Percentiles rank a stretch among this genome's conserved stretches.
phyloP scores from a whole-genome alignment of 2,329 filamentous ascomycete species.

The Cytospora chrysosperma region DNA sequence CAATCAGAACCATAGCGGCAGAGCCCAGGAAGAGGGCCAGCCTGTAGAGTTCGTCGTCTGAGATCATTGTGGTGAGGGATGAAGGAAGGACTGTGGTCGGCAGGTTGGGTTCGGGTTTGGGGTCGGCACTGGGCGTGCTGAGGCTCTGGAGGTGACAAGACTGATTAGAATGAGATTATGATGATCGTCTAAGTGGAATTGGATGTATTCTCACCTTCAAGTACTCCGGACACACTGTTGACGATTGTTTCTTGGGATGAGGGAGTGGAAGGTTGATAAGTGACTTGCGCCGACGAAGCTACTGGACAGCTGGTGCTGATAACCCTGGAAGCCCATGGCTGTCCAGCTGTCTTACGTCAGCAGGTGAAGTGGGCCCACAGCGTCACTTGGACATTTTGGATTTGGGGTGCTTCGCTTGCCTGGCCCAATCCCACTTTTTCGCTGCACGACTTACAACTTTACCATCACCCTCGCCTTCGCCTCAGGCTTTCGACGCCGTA shows the following conservation, averaged over 20 bases:
- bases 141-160: constrained; percentile 6
- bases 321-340: neutral
- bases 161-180: neutral
- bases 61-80: constrained; percentile 76
- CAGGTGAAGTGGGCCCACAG: constrained; percentile 4
- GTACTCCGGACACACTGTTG: neutral
- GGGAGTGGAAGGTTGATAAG: constrained; percentile 3
- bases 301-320: constrained; percentile 8
- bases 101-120: neutral
- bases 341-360: constrained; percentile 12
- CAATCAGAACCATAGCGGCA: constrained; percentile 85
- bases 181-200: neutral
- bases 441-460: constrained; percentile 16
- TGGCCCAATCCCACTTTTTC: constrained; percentile 16
- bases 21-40: constrained; percentile 92
- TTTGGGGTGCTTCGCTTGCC: constrained; percentile 4
- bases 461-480: neutral
- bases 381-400: constrained; percentile 11
- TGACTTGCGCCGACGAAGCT: constrained; percentile 11
- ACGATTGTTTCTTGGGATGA: neutral
- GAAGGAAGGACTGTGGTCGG: neutral
- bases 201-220: neutral
- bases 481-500: neutral
- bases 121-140: neutral
- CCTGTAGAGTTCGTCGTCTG: constrained; percentile 86